Base-by-base conservation (phyloP, 202 grass and related monocot species). In the Schoenoplectus tabernaemontani region DNA sequence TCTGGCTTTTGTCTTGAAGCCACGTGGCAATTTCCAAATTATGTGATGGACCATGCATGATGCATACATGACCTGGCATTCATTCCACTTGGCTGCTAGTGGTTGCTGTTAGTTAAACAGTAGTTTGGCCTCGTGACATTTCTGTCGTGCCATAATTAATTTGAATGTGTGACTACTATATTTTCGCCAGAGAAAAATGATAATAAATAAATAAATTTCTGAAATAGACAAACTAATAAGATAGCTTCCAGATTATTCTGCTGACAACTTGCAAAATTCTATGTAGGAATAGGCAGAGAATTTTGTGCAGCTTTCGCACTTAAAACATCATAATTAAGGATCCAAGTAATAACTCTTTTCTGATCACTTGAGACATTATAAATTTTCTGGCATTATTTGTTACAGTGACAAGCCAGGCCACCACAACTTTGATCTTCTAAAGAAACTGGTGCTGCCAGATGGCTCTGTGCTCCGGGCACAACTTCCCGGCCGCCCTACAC, bases 381-480 rank as follows among this genome's bases (percentile, higher is more conserved):
- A 11, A 46, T 50, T 12, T 79, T 63, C 28, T 80, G 37, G 15
- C 4, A n/a, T 24, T 26, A 56, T 75, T 50, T 75, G 71, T 37
- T 38, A 15, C 84, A 97, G 93, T 80, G 93, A 97, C 84, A 92
- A 87, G 82, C 93, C 93, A 0, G 93, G 93, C 43, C 77, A 84
- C 73, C 93, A 96, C 67, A 46, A 92, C 76, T 96, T 93, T 69
- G 83, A 84, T 9, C 77, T 96, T 5, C 82, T 96, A 19, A 90
- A 38, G 70, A 90, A 87, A 79, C 78, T 96, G 4, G 93, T 96
- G 1, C 86, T 96, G 13, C 90, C 93, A 12, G 93, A 96, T 56
- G 93, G 90, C 4, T 89, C 90, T 24, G 86, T 92, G 38, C 86
- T 96, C 54, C 86, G 93, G 0, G 86, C 93, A 2, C 80, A 60